Evolutionary conservation across 108 stramenopile genomes (phyloP), one percentile per base, ranked within the genome.

Genomic region (Pseudonitzschia multiseries): DNA sequence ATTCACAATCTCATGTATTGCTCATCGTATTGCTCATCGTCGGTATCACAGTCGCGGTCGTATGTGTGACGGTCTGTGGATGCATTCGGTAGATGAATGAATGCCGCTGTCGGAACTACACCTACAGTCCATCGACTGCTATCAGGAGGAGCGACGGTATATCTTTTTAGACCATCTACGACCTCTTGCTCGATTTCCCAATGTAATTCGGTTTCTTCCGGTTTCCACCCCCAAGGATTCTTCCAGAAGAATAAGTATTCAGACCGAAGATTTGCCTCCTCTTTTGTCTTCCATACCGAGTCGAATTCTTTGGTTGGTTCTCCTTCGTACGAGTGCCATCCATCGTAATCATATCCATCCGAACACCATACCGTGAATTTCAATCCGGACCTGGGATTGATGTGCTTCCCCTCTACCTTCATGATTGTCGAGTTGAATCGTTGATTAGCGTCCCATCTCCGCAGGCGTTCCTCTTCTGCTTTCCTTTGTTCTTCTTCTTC

Each of bases 301-400:
- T 65, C 64, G 17, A 65, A 65, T 44, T 65, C 64, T 65, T 59
- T 59, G 21, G n/a, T 27, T 59, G 57, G 57, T 17, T 27, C 57
- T 31, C 57, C 57, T 24, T 59, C 0, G 27, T 69, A 69, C 0
- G 51, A 53, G 52, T 69, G 68, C 52, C 68, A 69, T 28, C 68
- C 32, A 28, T 69, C 68, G 27, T n/a, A 24, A 52, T 69, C 68
- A 28, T 69, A 69, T 4, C 68, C 68, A 69, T 53, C 48, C 0
- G 68, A 69, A 31, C 32, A 44, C 68, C 68, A 69, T 50, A 69
- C 68, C 14, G 68, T 69, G 24, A 52, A 69, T 28, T 52, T 21
- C 50, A 69, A 22, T 15, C 51, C 43, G 4, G 40, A 44, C 4
- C 52, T 51, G 26, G 13, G 24, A 59, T 27, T 24, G 29, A 24